These are phyloP conservation scores for Eucalyptus erythrocorys DNA, from an alignment of 345 rosid genomes.

Conservation along the genomic window DNA sequence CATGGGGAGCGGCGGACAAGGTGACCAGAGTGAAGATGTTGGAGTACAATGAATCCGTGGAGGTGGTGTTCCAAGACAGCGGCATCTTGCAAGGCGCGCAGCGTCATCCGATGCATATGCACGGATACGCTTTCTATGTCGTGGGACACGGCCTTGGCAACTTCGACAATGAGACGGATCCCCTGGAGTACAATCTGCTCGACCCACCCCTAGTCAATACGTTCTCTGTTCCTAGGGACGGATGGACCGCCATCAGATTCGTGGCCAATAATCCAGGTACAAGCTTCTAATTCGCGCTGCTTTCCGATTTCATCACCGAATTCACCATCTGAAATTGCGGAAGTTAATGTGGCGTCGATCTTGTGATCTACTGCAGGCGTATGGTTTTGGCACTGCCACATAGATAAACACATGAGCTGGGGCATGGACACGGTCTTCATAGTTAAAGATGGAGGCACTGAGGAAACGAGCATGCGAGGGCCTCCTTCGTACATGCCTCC, in stretches of 20 bases:
- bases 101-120: constrained; percentile 25
- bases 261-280: constrained; percentile 11
- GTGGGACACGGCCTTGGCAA: constrained; percentile 13
- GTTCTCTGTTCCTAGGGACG: not conserved
- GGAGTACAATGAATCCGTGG: constrained; percentile 6
- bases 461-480: not conserved
- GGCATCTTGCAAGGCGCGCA: not conserved
- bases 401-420: constrained; percentile 8
- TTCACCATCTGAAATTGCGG: not conserved
- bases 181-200: constrained; percentile 4
- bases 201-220: constrained; percentile 24
- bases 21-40: constrained; percentile 3
- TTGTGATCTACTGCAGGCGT: constrained; percentile 3
- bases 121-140: constrained; percentile 15
- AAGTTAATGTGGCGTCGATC: not conserved
- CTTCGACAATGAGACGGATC: constrained; percentile 4
- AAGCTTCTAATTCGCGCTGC: not conserved
- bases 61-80: constrained; percentile 16
- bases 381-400: constrained; percentile 21
- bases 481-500: constrained; percentile 7
- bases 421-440: constrained; percentile 20
- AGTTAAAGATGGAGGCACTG: constrained; percentile 5
- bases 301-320: too few species aligned
- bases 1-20: not conserved
- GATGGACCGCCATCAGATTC: constrained; percentile 15